A percentile compares a stretch with the other conserved stretches of the same genome.
These are phyloP conservation scores for Capronia americana DNA, from an alignment of 2,329 filamentous ascomycete genomes.

Conservation along the genomic window DNA sequence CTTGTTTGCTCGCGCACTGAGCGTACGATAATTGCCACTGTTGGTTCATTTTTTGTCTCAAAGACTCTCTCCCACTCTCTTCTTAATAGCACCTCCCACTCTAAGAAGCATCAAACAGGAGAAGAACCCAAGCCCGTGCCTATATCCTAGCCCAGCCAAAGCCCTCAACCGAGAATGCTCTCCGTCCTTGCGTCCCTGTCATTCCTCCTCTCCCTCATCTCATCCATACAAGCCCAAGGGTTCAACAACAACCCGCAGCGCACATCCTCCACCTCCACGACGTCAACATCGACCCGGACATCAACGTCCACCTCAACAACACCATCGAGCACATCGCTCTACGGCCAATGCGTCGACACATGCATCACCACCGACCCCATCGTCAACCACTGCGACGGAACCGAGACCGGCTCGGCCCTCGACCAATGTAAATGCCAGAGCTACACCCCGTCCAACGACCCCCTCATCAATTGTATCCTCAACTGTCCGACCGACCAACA, in stretches of 20 bases:
- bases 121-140: too few relatives aligned
- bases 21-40: too few relatives aligned
- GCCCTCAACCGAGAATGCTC: not conserved
- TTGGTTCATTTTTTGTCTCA: too few relatives aligned
- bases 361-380: constrained; percentile 21
- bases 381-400: constrained; percentile 27
- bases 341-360: constrained; percentile 15
- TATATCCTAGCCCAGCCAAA: too few relatives aligned
- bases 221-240: not conserved
- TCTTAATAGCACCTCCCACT: too few relatives aligned
- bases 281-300: not conserved
- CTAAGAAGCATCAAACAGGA: too few relatives aligned
- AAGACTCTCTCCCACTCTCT: too few relatives aligned
- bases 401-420: constrained; percentile 29
- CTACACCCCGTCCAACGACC: constrained; percentile 23
- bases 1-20: not conserved
- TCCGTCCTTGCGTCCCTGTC: not conserved
- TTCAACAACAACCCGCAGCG: constrained; percentile 9
- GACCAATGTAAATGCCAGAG: constrained; percentile 27
- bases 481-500: constrained; percentile 25
- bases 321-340: not conserved
- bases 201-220: constrained; percentile 14
- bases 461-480: constrained; percentile 25
- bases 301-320: not conserved
- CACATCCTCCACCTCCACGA: not conserved